phyloP scores from a whole-genome alignment of 2,329 filamentous ascomycete genomes.

The Talaromyces funiculosus region DNA sequence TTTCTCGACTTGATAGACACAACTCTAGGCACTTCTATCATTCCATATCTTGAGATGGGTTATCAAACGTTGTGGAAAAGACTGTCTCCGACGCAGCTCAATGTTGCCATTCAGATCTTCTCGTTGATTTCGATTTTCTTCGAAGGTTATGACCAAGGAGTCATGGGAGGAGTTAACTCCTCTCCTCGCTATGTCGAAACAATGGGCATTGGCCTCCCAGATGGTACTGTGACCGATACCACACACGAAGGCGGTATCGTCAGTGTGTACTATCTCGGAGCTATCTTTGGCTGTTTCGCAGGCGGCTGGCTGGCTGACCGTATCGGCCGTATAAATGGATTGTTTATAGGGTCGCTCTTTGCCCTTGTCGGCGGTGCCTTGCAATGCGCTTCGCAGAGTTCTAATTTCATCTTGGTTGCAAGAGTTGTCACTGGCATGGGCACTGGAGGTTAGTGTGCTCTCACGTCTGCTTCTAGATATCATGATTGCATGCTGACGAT shows the following conservation, averaged over 20 bases:
- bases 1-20: not conserved
- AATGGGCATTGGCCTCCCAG: conserved; percentile 42
- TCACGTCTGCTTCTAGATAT: not conserved
- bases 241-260: conserved; percentile 50
- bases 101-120: conserved; percentile 31
- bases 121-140: conserved; percentile 33
- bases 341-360: conserved; percentile 45
- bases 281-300: conserved; percentile 47
- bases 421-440: conserved; percentile 50
- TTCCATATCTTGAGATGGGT: conserved; percentile 25
- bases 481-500: not conserved
- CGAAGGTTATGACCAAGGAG: conserved; percentile 50
- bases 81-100: conserved; percentile 40
- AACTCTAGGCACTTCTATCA: not conserved
- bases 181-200: conserved; percentile 32
- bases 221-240: conserved; percentile 45
- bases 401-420: conserved; percentile 46
- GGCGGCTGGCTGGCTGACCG: conserved; percentile 49
- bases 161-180: conserved; percentile 49
- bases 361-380: conserved; percentile 47
- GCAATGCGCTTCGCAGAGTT: conserved; percentile 42
- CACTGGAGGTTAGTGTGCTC: conserved; percentile 36
- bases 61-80: conserved; percentile 41
- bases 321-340: conserved; percentile 49
- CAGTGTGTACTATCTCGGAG: conserved; percentile 50